Evolutionary conservation across 768 basidiomycete species (phyloP).

Genomic region (Lentinula sp.): DNA sequence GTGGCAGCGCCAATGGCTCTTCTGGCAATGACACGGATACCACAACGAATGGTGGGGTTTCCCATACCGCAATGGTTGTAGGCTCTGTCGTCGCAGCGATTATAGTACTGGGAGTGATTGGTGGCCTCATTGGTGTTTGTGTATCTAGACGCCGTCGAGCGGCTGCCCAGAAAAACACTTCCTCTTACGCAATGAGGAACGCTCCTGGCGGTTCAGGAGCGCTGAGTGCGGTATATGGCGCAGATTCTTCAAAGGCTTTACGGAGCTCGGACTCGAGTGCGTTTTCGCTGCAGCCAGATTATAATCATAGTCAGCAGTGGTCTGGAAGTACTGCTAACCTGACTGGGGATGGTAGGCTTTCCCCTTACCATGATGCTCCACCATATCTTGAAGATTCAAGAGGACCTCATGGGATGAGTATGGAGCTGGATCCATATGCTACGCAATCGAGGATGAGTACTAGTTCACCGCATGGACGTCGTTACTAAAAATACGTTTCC

Average conservation of each 20-base stretch:
- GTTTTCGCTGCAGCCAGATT: conserved; percentile 64
- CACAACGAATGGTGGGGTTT: conserved; percentile 1
- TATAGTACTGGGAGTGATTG: conserved; percentile 44
- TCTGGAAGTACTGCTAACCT: conserved; percentile 38
- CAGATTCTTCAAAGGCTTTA: conserved; percentile 21
- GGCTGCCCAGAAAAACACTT: conserved; percentile 19
- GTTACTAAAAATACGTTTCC: not conserved
- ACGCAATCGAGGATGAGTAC: conserved; percentile 19
- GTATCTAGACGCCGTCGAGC: conserved; percentile 10
- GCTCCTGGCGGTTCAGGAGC: conserved; percentile 5
- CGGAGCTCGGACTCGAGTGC: conserved; percentile 61
- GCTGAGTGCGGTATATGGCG: conserved; percentile 8
- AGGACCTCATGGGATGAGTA: conserved; percentile 18
- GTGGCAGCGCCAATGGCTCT: conserved; percentile 27
- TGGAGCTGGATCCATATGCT: conserved; percentile 30
- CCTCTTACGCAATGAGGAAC: conserved; percentile 33
- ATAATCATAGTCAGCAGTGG: conserved; percentile 50
- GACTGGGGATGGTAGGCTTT: conserved; percentile 27
- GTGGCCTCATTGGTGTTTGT: conserved; percentile 46
- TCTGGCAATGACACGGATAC: not conserved
- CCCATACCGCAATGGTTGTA: conserved; percentile 38
- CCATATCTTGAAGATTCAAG: conserved; percentile 7
- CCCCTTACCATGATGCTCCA: conserved; percentile 12
- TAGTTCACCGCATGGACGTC: conserved; percentile 5
- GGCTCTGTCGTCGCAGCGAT: conserved; percentile 49